These are phyloP conservation scores for Melampsora americana DNA, from an alignment of 1,284 basidiomycete genomes.

Conservation along the genomic window DNA sequence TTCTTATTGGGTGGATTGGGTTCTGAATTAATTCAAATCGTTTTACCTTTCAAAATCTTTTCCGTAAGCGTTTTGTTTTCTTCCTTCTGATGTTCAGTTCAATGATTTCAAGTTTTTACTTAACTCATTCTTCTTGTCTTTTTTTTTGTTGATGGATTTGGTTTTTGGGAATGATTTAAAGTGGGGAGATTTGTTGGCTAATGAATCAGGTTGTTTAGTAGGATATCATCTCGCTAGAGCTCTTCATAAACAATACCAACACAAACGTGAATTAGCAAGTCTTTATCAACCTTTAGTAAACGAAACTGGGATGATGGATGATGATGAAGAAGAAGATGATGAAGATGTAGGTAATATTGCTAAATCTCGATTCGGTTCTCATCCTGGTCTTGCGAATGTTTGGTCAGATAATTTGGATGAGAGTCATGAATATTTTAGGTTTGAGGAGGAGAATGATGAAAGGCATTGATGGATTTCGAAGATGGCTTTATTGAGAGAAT, in stretches of 20 bases:
- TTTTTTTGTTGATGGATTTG: background rate
- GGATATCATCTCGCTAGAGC: slow-evolving; percentile 33
- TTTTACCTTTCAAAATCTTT: slow-evolving; percentile 39
- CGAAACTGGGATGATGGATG: background rate
- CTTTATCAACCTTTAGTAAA: slow-evolving; percentile 30
- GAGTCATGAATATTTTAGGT: slow-evolving; percentile 28
- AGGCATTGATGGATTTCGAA: too few relatives aligned
- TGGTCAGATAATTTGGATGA: slow-evolving; percentile 42
- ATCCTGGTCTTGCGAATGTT: slow-evolving; percentile 34
- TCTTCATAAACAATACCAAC: slow-evolving; percentile 18
- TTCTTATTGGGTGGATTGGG: slow-evolving; percentile 36
- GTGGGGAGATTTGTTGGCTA: slow-evolving; percentile 42
- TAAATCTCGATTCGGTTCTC: slow-evolving; percentile 5
- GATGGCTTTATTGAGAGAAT: too few relatives aligned
- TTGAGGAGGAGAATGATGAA: slow-evolving; percentile 29
- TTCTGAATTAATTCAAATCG: slow-evolving; percentile 34
- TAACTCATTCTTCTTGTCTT: background rate
- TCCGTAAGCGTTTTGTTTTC: slow-evolving; percentile 22
- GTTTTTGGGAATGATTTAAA: too few relatives aligned
- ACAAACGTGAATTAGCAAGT: slow-evolving; percentile 27
- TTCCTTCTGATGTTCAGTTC: too few relatives aligned
- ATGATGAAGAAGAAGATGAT: slow-evolving; percentile 31
- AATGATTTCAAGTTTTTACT: too few relatives aligned
- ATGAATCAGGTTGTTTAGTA: slow-evolving; percentile 33
- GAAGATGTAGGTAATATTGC: background rate